These are phyloP conservation scores for Scopulariopsis brevicaulis DNA, from an alignment of 2,329 filamentous ascomycete genomes.

Conservation along the genomic window DNA sequence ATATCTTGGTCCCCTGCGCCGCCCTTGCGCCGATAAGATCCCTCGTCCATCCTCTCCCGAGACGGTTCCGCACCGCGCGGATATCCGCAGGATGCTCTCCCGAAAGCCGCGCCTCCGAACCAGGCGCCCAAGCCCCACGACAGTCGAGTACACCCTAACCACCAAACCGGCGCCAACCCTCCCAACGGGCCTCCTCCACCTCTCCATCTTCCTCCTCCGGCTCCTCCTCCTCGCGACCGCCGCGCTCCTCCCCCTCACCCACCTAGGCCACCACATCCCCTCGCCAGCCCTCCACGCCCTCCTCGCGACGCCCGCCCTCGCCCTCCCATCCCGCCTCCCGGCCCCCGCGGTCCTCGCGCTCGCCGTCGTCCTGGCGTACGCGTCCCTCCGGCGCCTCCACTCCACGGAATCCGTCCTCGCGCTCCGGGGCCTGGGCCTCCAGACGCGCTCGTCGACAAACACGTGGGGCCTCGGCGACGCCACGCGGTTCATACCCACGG, in stretches of 20 bases:
- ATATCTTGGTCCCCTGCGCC: too few species aligned
- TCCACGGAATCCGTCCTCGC: conserved; percentile 77
- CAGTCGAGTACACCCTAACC: conserved; percentile 85
- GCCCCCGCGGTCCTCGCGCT: conserved; percentile 25
- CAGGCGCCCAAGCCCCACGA: conserved; percentile 69
- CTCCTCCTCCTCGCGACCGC: conserved; percentile 27
- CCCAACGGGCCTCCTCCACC: conserved; percentile 31
- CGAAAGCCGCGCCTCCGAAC: conserved; percentile 47
- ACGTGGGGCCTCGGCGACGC: conserved; percentile 13
- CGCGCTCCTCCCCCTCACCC: conserved; percentile 4
- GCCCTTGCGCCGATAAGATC: not conserved
- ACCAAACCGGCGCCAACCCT: conserved; percentile 51
- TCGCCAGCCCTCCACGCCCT: conserved; percentile 9
- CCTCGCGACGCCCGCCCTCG: conserved; percentile 13
- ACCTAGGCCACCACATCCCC: conserved; percentile 8
- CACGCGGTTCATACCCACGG: conserved; percentile 69
- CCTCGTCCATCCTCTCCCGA: not conserved
- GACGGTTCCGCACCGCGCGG: not conserved
- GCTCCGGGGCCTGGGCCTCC: conserved; percentile 78
- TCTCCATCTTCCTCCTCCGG: conserved; percentile 29
- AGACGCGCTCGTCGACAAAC: conserved; percentile 40
- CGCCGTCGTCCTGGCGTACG: conserved; percentile 22
- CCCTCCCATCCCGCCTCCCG: conserved; percentile 19
- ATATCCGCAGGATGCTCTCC: conserved; percentile 43
- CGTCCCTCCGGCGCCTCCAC: conserved; percentile 33